Evolutionary conservation across 2,329 filamentous ascomycete genomes (phyloP), one percentile per base, ranked within the genome.

Genomic region (Grosmannia serpens): DNA sequence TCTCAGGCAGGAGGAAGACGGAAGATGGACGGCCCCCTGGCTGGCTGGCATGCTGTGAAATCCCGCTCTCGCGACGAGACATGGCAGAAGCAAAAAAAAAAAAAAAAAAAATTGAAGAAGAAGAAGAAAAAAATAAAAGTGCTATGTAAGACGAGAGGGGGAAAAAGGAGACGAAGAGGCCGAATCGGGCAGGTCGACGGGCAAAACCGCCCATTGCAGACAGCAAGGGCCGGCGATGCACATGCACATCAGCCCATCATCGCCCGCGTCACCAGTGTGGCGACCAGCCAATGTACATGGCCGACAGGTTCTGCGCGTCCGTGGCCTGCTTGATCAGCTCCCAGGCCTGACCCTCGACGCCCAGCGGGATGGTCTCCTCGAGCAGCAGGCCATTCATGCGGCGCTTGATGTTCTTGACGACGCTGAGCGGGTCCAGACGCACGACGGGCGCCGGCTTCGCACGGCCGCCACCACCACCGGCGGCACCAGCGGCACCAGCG

Each of bases 221-320:
- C n/a, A n/a, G n/a, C n/a, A n/a, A n/a, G n/a, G n/a, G n/a, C n/a
- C n/a, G n/a, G n/a, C n/a, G n/a, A n/a, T n/a, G n/a, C n/a, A n/a
- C n/a, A n/a, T n/a, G n/a, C n/a, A n/a, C n/a, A n/a, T n/a, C n/a
- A n/a, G n/a, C n/a, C n/a, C n/a, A n/a, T n/a, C n/a, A n/a, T n/a
- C 35, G 10, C 33, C 33, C 33, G 8, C 33, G 4, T 15, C 10
- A 83, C 65, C 84, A 69, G 65, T 84, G 84, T 26, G 81, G 77
- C 67, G 80, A 82, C 92, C 92, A 97, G 24, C 94, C 94, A 73
- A 97, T 96, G 72, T 97, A 99, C 95, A 99, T 99, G 46, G 85
- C 83, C 22, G 89, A 83, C 72, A 99, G 71, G 70, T 94, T 95
- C 67, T 75, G 81, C 59, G 86, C 83, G 70, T 91, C 85, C 26